Evolutionary conservation across 2,329 filamentous ascomycete species (phyloP).

Genomic region (Ilyonectria destructans): DNA sequence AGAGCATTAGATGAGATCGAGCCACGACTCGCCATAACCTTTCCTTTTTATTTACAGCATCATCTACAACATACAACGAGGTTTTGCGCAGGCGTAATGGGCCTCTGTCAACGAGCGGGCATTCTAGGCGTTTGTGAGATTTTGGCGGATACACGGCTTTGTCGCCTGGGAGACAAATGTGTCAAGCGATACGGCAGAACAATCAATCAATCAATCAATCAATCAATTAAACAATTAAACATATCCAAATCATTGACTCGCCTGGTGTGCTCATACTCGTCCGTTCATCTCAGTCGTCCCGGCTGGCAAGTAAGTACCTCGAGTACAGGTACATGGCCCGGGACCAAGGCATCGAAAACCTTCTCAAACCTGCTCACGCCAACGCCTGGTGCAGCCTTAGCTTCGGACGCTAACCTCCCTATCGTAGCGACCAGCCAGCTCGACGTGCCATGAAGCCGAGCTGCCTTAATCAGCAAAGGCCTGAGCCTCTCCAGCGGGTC

Average conservation of each 20-base stretch:
- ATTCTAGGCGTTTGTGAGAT: neutral
- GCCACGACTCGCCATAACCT: neutral
- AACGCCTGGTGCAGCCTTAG: constrained; percentile 23
- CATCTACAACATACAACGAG: neutral
- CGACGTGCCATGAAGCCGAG: neutral
- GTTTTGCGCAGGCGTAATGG: constrained; percentile 13
- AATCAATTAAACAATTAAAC: neutral
- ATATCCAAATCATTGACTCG: neutral
- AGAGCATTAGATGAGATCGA: constrained; percentile 60
- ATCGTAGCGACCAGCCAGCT: neutral
- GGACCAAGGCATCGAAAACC: constrained; percentile 56
- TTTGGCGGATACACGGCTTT: neutral
- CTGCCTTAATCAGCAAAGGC: neutral
- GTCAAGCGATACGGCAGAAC: neutral
- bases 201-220: neutral
- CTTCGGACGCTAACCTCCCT: neutral
- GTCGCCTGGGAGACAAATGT: neutral
- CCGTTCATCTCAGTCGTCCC: neutral
- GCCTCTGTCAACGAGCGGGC: neutral
- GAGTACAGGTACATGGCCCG: constrained; percentile 56
- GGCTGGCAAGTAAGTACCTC: constrained; percentile 35
- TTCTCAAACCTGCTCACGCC: constrained; percentile 67
- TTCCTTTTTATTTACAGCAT: neutral
- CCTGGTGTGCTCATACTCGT: neutral
- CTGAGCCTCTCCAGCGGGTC: neutral